These are phyloP conservation scores for Protea cynaroides DNA, from an alignment of 164 flowering plant genomes.

Conservation along the genomic window DNA sequence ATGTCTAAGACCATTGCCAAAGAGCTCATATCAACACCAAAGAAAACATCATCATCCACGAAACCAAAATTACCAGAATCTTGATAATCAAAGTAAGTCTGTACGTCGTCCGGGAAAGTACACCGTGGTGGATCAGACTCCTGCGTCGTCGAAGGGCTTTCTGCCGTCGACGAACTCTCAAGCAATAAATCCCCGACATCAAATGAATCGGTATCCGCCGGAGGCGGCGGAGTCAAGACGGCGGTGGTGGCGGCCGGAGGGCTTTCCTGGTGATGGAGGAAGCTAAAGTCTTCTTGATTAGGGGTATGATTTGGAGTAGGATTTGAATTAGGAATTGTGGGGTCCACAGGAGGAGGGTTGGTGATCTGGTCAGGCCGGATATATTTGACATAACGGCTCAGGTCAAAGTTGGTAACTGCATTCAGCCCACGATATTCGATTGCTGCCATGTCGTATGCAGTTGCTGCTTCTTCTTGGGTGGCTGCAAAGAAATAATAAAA, in stretches of 20 bases:
- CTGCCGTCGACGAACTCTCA: slow-evolving; percentile 38
- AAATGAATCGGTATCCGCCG: slow-evolving; percentile 24
- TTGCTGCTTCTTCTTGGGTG: slow-evolving; percentile 59
- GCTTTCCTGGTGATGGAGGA: slow-evolving; percentile 9
- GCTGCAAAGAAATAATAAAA: slow-evolving; percentile 32
- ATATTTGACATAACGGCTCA: slow-evolving; percentile 78
- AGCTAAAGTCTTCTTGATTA: slow-evolving; percentile 13
- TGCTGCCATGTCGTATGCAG: slow-evolving; percentile 59
- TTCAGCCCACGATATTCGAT: slow-evolving; percentile 48
- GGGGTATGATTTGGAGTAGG: slow-evolving; percentile 16
- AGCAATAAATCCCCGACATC: slow-evolving; percentile 55
- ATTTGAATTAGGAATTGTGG: slow-evolving; percentile 6
- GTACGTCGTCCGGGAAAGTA: slow-evolving; percentile 65
- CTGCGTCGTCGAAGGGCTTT: slow-evolving; percentile 26
- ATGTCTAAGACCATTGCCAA: too few species aligned
- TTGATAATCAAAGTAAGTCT: slow-evolving; percentile 52
- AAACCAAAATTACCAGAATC: slow-evolving; percentile 23
- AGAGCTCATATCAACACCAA: slow-evolving; percentile 20
- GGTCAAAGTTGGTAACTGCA: slow-evolving; percentile 54
- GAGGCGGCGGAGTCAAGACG: slow-evolving; percentile 1
- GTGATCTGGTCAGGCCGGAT: slow-evolving; percentile 32
- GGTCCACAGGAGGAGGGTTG: slow-evolving; percentile 7
- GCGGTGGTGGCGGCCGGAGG: not conserved
- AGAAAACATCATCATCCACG: slow-evolving; percentile 38
- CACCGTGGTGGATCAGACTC: slow-evolving; percentile 34